These are phyloP conservation scores for Haematococcus lacustris DNA, from an alignment of 139 green algal genomes.

Conservation along the genomic window DNA sequence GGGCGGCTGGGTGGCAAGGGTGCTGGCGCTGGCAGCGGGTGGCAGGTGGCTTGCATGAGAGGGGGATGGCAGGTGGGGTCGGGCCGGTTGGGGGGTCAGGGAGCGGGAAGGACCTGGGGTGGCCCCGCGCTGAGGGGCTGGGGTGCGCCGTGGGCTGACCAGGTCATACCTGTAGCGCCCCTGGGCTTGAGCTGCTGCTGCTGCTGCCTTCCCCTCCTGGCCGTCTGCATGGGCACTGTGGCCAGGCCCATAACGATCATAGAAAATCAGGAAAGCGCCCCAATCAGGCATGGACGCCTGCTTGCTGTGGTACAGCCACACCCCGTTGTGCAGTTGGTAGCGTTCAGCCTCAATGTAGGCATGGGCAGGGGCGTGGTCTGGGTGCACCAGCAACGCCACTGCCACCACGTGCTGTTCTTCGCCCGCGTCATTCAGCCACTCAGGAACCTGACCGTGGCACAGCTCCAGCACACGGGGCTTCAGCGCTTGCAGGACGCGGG, in stretches of 20 bases:
- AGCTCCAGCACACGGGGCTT: not conserved
- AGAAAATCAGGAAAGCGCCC: not conserved
- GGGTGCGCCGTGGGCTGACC: no score
- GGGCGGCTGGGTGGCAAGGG: no score
- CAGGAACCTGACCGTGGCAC: not conserved
- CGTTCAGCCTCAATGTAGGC: not conserved
- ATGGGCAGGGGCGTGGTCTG: not conserved
- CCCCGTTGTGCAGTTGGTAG: not conserved
- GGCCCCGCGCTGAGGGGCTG: no score
- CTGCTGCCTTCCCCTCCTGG: no score
- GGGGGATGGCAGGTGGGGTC: no score
- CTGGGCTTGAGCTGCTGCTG: no score
- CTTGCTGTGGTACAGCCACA: constrained; percentile 1
- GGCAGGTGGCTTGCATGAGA: no score
- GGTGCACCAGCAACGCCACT: not conserved
- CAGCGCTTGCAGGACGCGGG: not conserved
- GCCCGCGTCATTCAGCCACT: not conserved
- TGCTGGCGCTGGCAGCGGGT: no score
- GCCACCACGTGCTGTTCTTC: not conserved
- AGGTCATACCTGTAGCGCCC: no score
- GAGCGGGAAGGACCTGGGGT: no score
- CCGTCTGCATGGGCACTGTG: no score
- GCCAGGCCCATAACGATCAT: not conserved
- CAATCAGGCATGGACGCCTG: not conserved
- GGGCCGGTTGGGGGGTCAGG: no score